These are phyloP conservation scores for Kitagawia praeruptora DNA, from an alignment of 129 eudicot genomes.

Conservation along the genomic window DNA sequence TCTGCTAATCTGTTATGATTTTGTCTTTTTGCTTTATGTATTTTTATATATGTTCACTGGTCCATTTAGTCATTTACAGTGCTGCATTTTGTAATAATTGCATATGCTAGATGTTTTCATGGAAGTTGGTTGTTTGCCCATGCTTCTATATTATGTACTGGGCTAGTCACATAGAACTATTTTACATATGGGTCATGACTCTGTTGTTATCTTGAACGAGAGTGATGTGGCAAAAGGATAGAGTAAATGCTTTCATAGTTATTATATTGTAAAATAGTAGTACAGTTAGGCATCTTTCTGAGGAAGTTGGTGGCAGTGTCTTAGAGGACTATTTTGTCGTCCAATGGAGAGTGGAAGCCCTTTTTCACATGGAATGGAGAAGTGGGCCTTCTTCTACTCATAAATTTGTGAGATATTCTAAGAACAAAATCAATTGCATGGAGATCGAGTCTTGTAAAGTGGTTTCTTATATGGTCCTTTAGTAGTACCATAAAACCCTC, in stretches of 20 bases:
- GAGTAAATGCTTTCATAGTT: background rate
- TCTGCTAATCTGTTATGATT: background rate
- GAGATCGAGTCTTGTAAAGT: background rate
- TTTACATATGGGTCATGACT: background rate
- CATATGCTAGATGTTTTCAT: background rate
- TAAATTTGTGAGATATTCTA: background rate
- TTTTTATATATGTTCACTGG: background rate
- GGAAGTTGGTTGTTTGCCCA: background rate
- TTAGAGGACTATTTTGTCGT: background rate
- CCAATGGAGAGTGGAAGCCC: background rate
- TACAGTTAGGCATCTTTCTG: background rate
- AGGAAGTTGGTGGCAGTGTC: background rate
- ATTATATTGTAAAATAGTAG: too few species aligned
- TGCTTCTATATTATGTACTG: background rate
- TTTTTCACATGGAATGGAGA: too few species aligned
- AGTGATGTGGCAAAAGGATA: background rate
- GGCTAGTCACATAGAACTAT: background rate
- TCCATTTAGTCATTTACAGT: background rate
- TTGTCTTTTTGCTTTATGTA: background rate
- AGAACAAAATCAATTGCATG: background rate
- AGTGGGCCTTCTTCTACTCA: background rate
- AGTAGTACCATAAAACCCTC: background rate
- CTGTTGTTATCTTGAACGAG: background rate
- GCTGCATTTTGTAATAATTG: background rate
- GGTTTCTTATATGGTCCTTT: background rate